These are phyloP conservation scores for Cyathus striatus DNA, from an alignment of 768 basidiomycete species.

Conservation along the genomic window DNA sequence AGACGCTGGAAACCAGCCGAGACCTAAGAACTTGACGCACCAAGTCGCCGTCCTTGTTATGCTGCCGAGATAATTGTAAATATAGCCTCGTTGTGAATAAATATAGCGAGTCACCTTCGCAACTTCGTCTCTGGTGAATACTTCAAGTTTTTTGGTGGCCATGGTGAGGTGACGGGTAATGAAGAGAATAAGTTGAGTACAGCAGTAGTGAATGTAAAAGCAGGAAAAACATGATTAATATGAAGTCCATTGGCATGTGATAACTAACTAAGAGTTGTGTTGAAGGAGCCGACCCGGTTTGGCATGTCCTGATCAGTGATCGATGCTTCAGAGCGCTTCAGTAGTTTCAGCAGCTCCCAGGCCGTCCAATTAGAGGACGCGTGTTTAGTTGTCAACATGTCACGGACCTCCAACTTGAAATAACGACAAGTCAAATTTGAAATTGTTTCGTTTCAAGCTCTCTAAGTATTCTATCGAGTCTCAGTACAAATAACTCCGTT, in stretches of 20 bases:
- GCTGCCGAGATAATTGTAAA: conserved; percentile 35
- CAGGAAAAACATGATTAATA: not conserved
- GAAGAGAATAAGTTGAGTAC: not conserved
- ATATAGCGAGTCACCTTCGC: conserved; percentile 27
- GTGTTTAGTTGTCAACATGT: too few relatives aligned
- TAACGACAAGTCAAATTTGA: too few relatives aligned
- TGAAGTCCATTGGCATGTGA: not conserved
- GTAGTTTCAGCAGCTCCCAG: too few relatives aligned
- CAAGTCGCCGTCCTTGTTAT: conserved; percentile 71
- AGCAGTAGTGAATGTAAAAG: not conserved
- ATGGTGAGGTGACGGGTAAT: conserved; percentile 11
- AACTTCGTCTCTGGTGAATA: conserved; percentile 35
- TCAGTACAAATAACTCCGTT: too few relatives aligned
- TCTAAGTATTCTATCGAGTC: too few relatives aligned
- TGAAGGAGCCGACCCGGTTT: not conserved
- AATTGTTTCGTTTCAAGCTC: too few relatives aligned
- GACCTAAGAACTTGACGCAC: conserved; percentile 37
- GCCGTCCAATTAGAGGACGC: too few relatives aligned
- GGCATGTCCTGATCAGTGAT: not conserved
- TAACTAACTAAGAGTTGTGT: not conserved
- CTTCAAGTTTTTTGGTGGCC: conserved; percentile 29
- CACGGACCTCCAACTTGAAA: too few relatives aligned
- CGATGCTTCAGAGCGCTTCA: not conserved
- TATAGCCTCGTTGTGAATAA: not conserved
- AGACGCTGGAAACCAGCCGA: too few relatives aligned